Evolutionary conservation across 345 rosid species (phyloP), one percentile per base, ranked within the genome.

Genomic region (Rubroshorea leprosula): DNA sequence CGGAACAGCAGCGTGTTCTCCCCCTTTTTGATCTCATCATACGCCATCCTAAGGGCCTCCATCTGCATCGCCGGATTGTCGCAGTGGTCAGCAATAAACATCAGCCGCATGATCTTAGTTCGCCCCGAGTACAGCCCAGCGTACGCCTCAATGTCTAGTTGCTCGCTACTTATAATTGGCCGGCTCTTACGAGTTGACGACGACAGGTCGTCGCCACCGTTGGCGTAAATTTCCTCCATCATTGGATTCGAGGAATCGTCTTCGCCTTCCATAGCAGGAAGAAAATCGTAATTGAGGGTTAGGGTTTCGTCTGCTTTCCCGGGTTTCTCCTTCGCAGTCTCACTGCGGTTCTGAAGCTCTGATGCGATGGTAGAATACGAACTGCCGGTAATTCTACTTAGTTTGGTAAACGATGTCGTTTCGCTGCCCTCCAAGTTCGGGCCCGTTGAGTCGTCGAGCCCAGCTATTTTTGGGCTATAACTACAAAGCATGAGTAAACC

Each of bases 1-100:
- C 89, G 79, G 47, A 82, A 86, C 31, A 85, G 68, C 77, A 75
- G 90, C 22, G 96, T 83, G 76, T 90, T 85, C 89, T 90, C 97
- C n/a, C 97, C 95, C 58, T 81, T 87, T 75, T 87, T 94, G 68
- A 84, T 79, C 74, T 90, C 97, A 8, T 94, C 99, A 55, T 87
- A 87, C 21, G 97, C 97, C 90, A 94, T 87, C 66, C 91, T 73
- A 21, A 94, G 69, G 18, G 97, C 97, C 65, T 94, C 99, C 44
- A 79, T 57, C 76, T 83, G 81, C 86, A 90, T 82, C 78, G 73
- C 26, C 0, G 65, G 72, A 68, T 82, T 87, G 53, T 67, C 88
- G 65, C 89, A 85, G 59, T 74, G 83, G 54, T 78, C 81, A 11
- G 97, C 89, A 61, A 94, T 83, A 78, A 94, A 94, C 39, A 84